Evolutionary conservation across 2,329 filamentous ascomycete genomes (phyloP).

Genomic region (Lasiodiplodia theobromae): DNA sequence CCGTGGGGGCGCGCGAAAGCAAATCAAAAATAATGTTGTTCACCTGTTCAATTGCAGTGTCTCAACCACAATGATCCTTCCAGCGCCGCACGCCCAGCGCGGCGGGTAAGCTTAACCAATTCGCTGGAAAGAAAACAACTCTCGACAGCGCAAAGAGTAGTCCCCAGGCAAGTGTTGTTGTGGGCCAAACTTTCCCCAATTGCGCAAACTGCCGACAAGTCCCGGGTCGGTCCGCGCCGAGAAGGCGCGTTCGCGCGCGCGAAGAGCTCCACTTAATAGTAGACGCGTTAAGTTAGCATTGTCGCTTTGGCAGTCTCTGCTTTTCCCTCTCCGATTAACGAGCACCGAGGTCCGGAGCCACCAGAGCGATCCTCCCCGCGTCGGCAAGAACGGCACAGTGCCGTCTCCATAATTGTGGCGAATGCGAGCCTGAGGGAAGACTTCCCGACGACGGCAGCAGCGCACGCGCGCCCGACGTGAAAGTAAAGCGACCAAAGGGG

Average conservation of each 20-base stretch:
- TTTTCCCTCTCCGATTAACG: neutral
- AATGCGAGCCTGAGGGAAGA: neutral
- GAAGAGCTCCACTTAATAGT: neutral
- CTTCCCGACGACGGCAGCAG: neutral
- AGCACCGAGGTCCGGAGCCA: neutral
- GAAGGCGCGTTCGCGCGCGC: too few species aligned
- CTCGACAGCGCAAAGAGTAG: neutral
- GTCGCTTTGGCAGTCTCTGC: slow-evolving; percentile 9
- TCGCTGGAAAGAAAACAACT: neutral
- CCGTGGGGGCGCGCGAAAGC: neutral
- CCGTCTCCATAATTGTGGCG: slow-evolving; percentile 21
- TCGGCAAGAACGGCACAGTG: slow-evolving; percentile 1
- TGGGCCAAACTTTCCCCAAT: neutral
- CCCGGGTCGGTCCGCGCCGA: slow-evolving; percentile 15
- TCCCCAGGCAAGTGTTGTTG: neutral
- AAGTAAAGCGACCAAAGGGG: neutral
- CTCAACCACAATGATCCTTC: neutral
- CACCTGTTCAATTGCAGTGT: neutral
- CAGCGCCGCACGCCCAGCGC: neutral
- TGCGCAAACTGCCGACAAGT: neutral
- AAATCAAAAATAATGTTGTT: neutral
- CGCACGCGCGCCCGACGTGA: neutral
- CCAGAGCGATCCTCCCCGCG: neutral
- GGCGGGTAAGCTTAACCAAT: slow-evolving; percentile 6
- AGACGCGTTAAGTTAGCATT: slow-evolving; percentile 1